Conservation (phyloP, 2,329 filamentous ascomycete genomes). For the Aureobasidium leucospermi region DNA sequence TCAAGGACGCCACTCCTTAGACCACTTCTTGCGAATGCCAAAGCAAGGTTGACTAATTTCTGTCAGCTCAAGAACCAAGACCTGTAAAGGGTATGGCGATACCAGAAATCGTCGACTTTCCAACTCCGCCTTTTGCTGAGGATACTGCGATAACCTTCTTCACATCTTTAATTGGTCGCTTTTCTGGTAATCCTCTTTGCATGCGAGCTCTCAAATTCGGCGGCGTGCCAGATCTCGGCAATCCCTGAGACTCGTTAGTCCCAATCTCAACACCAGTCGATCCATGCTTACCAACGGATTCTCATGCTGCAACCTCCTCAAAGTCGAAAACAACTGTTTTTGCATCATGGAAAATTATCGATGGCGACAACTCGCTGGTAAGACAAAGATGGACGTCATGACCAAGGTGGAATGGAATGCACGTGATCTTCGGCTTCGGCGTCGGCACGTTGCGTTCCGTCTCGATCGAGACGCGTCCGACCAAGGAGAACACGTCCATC, state of each 20-base stretch:
- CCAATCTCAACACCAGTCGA: constrained; percentile 2
- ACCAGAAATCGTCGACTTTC: constrained; percentile 91
- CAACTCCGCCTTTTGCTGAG: constrained; percentile 95
- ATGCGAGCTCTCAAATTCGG: constrained; percentile 60
- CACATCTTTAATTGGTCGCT: constrained; percentile 74
- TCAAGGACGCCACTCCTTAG: constrained; percentile 83
- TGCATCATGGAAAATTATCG: constrained; percentile 24
- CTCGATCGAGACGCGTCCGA: constrained; percentile 5
- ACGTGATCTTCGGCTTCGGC: neutral
- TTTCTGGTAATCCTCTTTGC: constrained; percentile 73
- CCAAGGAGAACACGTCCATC: constrained; percentile 12
- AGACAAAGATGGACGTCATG: constrained; percentile 1
- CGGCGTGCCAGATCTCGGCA: constrained; percentile 65
- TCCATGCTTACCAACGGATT: constrained; percentile 65
- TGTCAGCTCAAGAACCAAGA: neutral
- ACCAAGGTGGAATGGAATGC: neutral
- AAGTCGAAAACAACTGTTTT: constrained; percentile 49
- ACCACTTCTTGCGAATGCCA: constrained; percentile 76
- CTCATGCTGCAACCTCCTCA: constrained; percentile 58
- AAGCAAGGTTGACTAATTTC: constrained; percentile 62
- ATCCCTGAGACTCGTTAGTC: constrained; percentile 52
- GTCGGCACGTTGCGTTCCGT: neutral
- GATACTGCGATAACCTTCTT: constrained; percentile 93
- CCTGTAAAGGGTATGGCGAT: neutral
- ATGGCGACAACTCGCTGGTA: neutral